A percentile compares a stretch with the other conserved stretches of the same genome.
phyloP scores from a whole-genome alignment of 2,329 filamentous ascomycete genomes.

The Polytolypa hystricis region DNA sequence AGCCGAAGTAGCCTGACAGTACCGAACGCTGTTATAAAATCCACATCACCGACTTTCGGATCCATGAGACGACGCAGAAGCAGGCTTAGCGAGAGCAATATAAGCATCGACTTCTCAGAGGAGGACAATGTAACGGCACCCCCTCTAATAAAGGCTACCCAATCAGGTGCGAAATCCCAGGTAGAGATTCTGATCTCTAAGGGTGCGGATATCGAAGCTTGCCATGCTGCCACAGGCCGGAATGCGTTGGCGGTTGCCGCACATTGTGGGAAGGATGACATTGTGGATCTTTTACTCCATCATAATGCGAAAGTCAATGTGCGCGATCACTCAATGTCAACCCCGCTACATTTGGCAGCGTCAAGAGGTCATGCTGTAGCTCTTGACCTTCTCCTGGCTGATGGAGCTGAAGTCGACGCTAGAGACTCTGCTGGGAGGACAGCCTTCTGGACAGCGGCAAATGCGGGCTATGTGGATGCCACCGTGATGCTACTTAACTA shows the following conservation, averaged over 20 bases:
- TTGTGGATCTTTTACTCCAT: slow-evolving; percentile 24
- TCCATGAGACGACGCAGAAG: slow-evolving; percentile 13
- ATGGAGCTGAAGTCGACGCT: slow-evolving; percentile 21
- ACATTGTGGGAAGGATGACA: slow-evolving; percentile 28
- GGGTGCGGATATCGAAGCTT: slow-evolving; percentile 21
- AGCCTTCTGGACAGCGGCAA: slow-evolving; percentile 25
- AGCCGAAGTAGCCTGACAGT: slow-evolving; percentile 3
- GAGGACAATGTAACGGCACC: slow-evolving; percentile 21
- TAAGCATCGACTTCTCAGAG: slow-evolving; percentile 27
- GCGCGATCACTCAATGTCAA: slow-evolving; percentile 19
- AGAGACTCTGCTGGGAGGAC: slow-evolving; percentile 23
- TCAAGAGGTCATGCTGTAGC: slow-evolving; percentile 25
- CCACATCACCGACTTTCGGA: slow-evolving; percentile 8
- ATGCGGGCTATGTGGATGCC: slow-evolving; percentile 24
- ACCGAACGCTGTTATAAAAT: slow-evolving; percentile 5
- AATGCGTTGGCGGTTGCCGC: slow-evolving; percentile 29
- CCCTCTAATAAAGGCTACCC: slow-evolving; percentile 26
- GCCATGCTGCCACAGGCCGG: slow-evolving; percentile 21
- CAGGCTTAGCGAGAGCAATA: slow-evolving; percentile 18
- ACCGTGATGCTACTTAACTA: slow-evolving; percentile 21
- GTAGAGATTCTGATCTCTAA: slow-evolving; percentile 23
- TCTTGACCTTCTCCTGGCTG: slow-evolving; percentile 23
- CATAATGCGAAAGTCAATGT: slow-evolving; percentile 21
- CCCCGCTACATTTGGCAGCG: slow-evolving; percentile 28
- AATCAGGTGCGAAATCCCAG: slow-evolving; percentile 24